These are phyloP conservation scores for Skeletonema menzelii DNA, from an alignment of 108 stramenopile species.

Conservation along the genomic window DNA sequence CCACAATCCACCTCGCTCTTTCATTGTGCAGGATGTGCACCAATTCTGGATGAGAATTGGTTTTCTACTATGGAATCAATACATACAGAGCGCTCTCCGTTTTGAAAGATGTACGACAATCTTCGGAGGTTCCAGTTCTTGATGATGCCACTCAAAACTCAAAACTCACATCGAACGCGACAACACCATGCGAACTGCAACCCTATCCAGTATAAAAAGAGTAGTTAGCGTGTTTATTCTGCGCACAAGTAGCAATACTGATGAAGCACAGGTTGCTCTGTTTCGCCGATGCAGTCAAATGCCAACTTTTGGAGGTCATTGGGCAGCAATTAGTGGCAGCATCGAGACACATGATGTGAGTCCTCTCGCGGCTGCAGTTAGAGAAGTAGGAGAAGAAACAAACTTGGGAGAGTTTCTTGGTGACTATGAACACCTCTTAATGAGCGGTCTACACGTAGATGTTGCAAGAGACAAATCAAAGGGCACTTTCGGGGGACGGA, in stretches of 20 bases:
- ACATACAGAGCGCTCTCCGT: too few relatives aligned
- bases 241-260: slow-evolving; percentile 11
- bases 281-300: slow-evolving; percentile 47
- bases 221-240: slow-evolving; percentile 49
- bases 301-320: slow-evolving; percentile 53
- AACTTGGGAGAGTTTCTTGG: slow-evolving; percentile 24
- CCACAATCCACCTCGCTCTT: too few relatives aligned
- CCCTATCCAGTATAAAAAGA: slow-evolving; percentile 24
- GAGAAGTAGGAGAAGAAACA: slow-evolving; percentile 59
- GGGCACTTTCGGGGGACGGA: slow-evolving; percentile 28
- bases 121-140: too few relatives aligned
- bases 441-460: slow-evolving; percentile 46
- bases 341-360: slow-evolving; percentile 50
- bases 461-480: slow-evolving; percentile 17
- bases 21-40: too few relatives aligned
- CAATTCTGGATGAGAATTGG: too few relatives aligned
- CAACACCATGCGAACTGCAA: background rate
- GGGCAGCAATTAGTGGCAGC: slow-evolving; percentile 49
- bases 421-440: slow-evolving; percentile 4
- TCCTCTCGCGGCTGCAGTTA: slow-evolving; percentile 42
- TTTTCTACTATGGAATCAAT: too few relatives aligned
- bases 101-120: too few relatives aligned
- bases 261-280: slow-evolving; percentile 17
- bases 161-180: too few relatives aligned
- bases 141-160: too few relatives aligned